Evolutionary conservation across 306 rosid genomes (phyloP).

Genomic region (Acmispon strigosus): DNA sequence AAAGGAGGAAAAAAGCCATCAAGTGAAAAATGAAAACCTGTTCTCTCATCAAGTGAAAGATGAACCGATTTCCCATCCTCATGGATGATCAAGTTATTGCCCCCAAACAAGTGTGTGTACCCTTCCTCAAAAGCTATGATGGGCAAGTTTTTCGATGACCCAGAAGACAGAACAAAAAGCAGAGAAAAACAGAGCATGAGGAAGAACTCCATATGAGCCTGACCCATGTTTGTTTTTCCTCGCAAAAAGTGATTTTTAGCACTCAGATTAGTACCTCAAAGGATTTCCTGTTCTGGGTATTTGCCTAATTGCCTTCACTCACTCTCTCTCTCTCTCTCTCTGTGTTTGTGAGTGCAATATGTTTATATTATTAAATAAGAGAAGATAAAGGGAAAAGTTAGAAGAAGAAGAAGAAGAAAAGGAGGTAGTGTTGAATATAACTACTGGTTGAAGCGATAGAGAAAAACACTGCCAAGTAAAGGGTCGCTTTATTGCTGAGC

Average conservation of each 20-base stretch:
- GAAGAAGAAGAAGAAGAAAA: not conserved
- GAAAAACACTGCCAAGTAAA: not conserved
- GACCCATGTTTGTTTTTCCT: constrained; percentile 32
- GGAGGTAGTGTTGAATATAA: constrained; percentile 1
- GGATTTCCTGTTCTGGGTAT: not conserved
- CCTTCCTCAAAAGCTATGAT: constrained; percentile 78
- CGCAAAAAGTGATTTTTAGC: not conserved
- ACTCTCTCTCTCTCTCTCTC: not conserved
- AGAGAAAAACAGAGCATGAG: constrained; percentile 20
- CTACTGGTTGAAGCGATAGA: not conserved
- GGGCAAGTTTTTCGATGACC: constrained; percentile 41
- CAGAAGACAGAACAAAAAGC: constrained; percentile 34
- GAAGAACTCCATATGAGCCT: constrained; percentile 22
- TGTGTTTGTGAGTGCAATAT: not conserved
- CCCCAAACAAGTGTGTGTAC: constrained; percentile 72
- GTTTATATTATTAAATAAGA: not conserved
- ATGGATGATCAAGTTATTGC: constrained; percentile 53
- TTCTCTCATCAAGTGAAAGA: constrained; percentile 69
- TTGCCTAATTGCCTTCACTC: not conserved
- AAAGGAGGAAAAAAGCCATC: not conserved
- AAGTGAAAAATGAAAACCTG: constrained; percentile 41
- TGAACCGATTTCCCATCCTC: constrained; percentile 80
- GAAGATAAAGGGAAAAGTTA: not conserved
- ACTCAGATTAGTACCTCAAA: constrained; percentile 5
- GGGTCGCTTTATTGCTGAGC: not conserved